Base-by-base conservation (phyloP, 2,329 filamentous ascomycete species). In the Monascus ruber region DNA sequence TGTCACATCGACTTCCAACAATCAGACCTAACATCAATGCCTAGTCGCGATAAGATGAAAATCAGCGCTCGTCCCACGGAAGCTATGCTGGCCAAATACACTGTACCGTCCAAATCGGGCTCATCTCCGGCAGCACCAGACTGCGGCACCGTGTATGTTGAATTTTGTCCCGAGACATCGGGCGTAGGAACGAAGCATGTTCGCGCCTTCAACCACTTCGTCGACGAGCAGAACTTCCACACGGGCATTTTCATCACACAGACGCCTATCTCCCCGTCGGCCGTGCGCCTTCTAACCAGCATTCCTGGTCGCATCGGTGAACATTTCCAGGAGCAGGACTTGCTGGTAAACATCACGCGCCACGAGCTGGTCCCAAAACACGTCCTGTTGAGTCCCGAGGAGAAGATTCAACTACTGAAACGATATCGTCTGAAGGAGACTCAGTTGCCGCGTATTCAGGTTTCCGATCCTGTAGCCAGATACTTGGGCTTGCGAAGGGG, bases 351-450 rank as follows among this genome's bases (percentile, higher is more conserved):
- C 68, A 96, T 98, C 64, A 96, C 89, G 43, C 85, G 88, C 63
- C 91, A 98, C 69, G 89, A 96, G 66, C 76, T 98, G 40, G 91
- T 98, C 26, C 91, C 91, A 34, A 87, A 84, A 60, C 91, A 98
- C 60, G 81, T 96, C 31, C 68, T 96, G 44, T 77, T 98, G 41
- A 94, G 85, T 54, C 76, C 79, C 34, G 86, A 93, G 54, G 91
- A 98, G 72, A 95, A 95, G 75, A 68, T 69, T 35, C 82, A 83
- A 31, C 69, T 98, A 55, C 72, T 98, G 44, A 79, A 87, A 66
- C 74, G 91, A 46, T 98, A 98, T 67, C 79, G 91, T 36, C 68
- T 98, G 63, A 96, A 95, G 77, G 91, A 98, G 73, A 95, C 86
- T 6, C 91, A 98, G 70, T 71, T 98, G 57, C 91, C 91, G 4